These are phyloP conservation scores for Rachicladosporium sp. DNA, from an alignment of 2,329 filamentous ascomycete genomes.

Conservation along the genomic window DNA sequence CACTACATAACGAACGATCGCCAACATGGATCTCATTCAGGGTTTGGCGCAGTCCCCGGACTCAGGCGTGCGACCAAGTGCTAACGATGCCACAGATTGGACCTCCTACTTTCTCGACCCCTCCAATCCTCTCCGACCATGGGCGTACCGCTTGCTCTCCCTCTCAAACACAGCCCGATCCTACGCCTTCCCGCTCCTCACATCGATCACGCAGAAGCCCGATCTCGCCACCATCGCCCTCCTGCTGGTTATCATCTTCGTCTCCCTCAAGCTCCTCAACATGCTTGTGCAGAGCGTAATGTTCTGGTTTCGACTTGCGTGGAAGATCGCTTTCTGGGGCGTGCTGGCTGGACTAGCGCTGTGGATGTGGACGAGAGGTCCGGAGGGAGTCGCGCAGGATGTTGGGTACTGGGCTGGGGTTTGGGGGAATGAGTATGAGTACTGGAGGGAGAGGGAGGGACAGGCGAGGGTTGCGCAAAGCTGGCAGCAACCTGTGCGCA, in stretches of 20 bases:
- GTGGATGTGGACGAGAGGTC: slow-evolving; percentile 48
- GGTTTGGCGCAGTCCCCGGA: slow-evolving; percentile 11
- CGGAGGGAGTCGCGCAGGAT: slow-evolving; percentile 53
- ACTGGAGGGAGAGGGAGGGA: background rate
- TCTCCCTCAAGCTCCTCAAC: slow-evolving; percentile 52
- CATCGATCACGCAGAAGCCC: slow-evolving; percentile 23
- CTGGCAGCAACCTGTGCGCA: slow-evolving; percentile 7
- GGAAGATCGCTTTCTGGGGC: slow-evolving; percentile 54
- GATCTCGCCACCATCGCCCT: slow-evolving; percentile 42
- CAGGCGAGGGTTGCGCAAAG: slow-evolving; percentile 13
- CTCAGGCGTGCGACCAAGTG: too few species aligned
- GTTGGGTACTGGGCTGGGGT: slow-evolving; percentile 14
- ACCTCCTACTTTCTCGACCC: slow-evolving; percentile 17
- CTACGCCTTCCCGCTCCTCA: slow-evolving; percentile 19
- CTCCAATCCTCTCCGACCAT: slow-evolving; percentile 8
- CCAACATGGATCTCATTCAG: slow-evolving; percentile 19
- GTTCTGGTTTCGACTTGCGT: slow-evolving; percentile 60
- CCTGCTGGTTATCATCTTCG: slow-evolving; percentile 48
- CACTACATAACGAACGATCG: slow-evolving; percentile 1
- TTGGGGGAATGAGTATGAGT: slow-evolving; percentile 3
- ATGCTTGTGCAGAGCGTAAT: slow-evolving; percentile 60
- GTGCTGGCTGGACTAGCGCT: slow-evolving; percentile 42
- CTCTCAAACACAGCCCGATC: slow-evolving; percentile 10
- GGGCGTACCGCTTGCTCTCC: slow-evolving; percentile 10
- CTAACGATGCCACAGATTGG: slow-evolving; percentile 16